Conservation (phyloP, 176 grass and related monocot genomes). For the Lolium multiflorum region DNA sequence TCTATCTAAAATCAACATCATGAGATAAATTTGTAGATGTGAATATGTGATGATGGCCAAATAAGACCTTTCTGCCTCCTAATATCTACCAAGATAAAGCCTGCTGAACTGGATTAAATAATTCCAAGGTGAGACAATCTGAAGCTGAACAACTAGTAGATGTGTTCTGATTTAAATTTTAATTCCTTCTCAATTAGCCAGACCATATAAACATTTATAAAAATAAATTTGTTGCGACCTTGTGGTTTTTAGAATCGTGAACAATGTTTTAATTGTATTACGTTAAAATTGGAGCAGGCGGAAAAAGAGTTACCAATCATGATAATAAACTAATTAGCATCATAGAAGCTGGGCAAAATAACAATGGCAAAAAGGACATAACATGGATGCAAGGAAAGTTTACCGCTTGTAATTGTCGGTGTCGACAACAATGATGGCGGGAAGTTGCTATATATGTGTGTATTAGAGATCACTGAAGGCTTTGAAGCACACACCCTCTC, state of each 20-base stretch:
- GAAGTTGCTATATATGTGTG: no score
- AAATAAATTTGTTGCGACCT: background rate
- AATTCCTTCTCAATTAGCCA: no score
- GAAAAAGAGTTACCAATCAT: background rate
- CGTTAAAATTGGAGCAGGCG: background rate
- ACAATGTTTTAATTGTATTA: background rate
- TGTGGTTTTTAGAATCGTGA: background rate
- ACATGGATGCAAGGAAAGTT: background rate
- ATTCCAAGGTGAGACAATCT: no score
- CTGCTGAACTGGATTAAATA: no score
- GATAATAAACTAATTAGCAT: background rate
- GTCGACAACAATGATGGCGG: background rate
- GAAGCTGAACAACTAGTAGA: no score
- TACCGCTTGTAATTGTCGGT: background rate
- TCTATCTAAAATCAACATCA: background rate
- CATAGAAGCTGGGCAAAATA: background rate
- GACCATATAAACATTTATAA: no score
- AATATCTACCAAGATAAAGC: background rate
- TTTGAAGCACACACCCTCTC: no score
- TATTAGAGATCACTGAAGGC: no score
- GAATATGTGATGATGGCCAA: background rate
- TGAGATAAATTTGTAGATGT: background rate
- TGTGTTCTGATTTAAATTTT: no score
- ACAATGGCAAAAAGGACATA: background rate
- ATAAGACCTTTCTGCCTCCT: background rate